A percentile compares a stretch with the other conserved stretches of the same genome.
Conservation (phyloP, 176 grass and related monocot species). For the Phyllostachys edulis region DNA sequence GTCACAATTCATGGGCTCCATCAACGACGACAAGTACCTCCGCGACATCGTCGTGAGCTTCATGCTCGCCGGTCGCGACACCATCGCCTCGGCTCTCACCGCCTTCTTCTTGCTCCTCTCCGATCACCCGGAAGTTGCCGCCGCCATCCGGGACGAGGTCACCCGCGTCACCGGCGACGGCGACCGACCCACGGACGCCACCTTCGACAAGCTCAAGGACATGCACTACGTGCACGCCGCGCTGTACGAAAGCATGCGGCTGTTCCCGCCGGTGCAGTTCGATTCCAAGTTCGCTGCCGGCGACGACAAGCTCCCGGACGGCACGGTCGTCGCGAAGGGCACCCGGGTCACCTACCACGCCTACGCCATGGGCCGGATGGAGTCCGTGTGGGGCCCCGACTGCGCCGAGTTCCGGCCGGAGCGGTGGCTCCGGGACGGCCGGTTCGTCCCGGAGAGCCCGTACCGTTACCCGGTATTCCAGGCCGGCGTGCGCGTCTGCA, state of each 20-base stretch:
- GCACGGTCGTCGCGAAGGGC: constrained; percentile 50
- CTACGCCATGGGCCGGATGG: constrained; percentile 85
- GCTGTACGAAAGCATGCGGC: constrained; percentile 73
- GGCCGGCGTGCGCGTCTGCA: constrained; percentile 64
- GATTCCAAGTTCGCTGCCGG: constrained; percentile 72
- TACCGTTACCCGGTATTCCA: constrained; percentile 90
- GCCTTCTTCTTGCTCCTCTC: constrained; percentile 84
- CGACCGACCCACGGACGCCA: neutral
- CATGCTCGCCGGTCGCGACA: constrained; percentile 86
- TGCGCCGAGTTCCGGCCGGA: constrained; percentile 78
- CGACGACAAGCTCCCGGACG: constrained; percentile 72
- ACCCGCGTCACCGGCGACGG: constrained; percentile 3
- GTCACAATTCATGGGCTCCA: constrained; percentile 61
- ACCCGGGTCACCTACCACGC: constrained; percentile 76
- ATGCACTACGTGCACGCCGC: constrained; percentile 88
- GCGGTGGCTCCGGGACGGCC: constrained; percentile 64
- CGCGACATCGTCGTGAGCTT: constrained; percentile 82
- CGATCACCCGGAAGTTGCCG: constrained; percentile 41
- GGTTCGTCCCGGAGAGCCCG: constrained; percentile 60
- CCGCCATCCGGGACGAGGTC: constrained; percentile 51
- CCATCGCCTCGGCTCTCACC: constrained; percentile 65
- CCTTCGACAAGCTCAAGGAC: constrained; percentile 50
- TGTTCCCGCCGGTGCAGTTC: constrained; percentile 85
- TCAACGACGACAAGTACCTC: constrained; percentile 72
- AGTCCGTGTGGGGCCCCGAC: constrained; percentile 77